Evolutionary conservation across 2,329 filamentous ascomycete genomes (phyloP), one percentile per base, ranked within the genome.

Genomic region (Alternaria sp.): DNA sequence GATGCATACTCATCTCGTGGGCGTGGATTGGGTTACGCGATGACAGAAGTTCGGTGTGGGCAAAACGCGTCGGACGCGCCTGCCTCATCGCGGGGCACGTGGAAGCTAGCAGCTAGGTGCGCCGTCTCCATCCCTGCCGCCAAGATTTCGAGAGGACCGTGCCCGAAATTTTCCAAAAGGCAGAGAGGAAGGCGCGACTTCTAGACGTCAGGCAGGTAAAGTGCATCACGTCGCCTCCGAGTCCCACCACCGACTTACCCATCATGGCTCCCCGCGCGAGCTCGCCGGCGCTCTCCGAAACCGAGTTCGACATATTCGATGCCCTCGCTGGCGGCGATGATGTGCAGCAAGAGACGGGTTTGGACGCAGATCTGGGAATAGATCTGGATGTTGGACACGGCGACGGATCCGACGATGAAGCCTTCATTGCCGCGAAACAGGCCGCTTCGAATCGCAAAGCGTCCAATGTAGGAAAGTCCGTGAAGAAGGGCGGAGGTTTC

Each of bases 401-500:
- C 40, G 90, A 90, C 56, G 81, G 81, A 16, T 82, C 83, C 41
- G 84, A 82, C 18, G 93, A 99, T 75, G 94, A 91, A 75, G 91
- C 91, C 0, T 98, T 97, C 74, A 99, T 99, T 79, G 93, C 94
- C 10, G 87, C 92, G 38, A 88, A 91, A 71, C 93, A 97, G 77
- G 90, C 92, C 4, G 92, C 93, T 16, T 92, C 92, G 5, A 97
- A 97, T 76, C 85, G 94, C 63, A 98, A 97, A 76, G 84, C 88
- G 1, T 86, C 90, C 10, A 95, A 94, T 74, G 71, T 95, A 8
- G 92, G 92, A 20, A 91, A 91, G 65, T 90, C 90, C 3, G 92
- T 92, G 32, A 97, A 97, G 83, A 99, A 98, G 80, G 92, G 94
- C 38, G 95, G 95, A 72, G 95, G 94, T 54, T 99, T 99, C 76